phyloP scores from a whole-genome alignment of 352 stramenopile genomes.

The Phytophthora chlamydospora region DNA sequence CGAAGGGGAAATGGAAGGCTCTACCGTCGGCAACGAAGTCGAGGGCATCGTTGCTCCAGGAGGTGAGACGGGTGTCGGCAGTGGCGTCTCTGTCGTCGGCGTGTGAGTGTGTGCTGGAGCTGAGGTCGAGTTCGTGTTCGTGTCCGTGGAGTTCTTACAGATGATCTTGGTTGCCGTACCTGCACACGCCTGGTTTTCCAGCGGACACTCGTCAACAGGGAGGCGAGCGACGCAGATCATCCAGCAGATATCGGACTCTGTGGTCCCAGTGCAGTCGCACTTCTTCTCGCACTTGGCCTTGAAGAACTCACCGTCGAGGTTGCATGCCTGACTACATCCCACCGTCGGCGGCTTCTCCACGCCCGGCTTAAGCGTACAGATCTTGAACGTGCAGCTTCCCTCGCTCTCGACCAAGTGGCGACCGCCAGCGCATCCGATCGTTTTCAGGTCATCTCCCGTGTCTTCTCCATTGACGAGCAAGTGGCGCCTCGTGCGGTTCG shows the following conservation, averaged over 20 bases:
- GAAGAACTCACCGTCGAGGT: constrained; percentile 42
- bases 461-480: constrained; percentile 23
- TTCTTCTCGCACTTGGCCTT: constrained; percentile 47
- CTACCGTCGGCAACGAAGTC: constrained; percentile 16
- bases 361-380: constrained; percentile 41
- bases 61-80: neutral
- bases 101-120: neutral
- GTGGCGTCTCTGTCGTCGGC: constrained; percentile 5
- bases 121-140: constrained; percentile 12
- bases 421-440: constrained; percentile 48
- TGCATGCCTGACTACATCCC: constrained; percentile 47
- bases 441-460: constrained; percentile 35
- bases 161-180: constrained; percentile 33
- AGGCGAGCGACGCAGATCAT: constrained; percentile 55
- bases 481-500: constrained; percentile 46
- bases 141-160: constrained; percentile 28
- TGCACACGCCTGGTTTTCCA: constrained; percentile 44
- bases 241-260: constrained; percentile 52
- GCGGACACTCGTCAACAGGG: constrained; percentile 27
- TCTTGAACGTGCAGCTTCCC: constrained; percentile 39
- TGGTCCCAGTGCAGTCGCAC: constrained; percentile 42
- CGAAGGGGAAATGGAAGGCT: constrained; percentile 3
- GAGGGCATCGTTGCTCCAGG: constrained; percentile 1
- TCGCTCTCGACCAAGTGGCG: constrained; percentile 47
- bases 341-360: constrained; percentile 33